Evolutionary conservation across 305 asterid species (phyloP).

Genomic region (Plantago rigida): DNA sequence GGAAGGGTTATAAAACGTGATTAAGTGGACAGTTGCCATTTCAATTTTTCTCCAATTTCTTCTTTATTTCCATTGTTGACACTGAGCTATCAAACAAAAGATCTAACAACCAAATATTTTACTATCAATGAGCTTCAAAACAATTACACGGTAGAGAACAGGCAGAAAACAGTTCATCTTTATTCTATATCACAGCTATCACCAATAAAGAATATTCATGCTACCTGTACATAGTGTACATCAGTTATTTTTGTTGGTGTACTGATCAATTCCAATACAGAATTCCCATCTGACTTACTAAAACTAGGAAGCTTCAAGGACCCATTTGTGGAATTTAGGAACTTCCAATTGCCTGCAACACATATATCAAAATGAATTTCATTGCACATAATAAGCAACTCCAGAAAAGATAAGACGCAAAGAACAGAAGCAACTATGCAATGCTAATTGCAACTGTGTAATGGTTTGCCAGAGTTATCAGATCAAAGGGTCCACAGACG

Average conservation of each 20-base stretch:
- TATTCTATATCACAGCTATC: constrained; percentile 16
- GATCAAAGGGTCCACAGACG: too few species aligned
- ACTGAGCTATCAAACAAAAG: too few species aligned
- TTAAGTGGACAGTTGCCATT: too few species aligned
- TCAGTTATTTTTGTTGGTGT: constrained; percentile 87
- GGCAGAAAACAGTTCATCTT: constrained; percentile 3
- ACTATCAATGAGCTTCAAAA: too few species aligned
- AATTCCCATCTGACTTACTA: constrained; percentile 66
- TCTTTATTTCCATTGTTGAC: too few species aligned
- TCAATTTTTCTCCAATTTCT: too few species aligned
- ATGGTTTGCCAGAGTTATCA: too few species aligned
- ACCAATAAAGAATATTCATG: constrained; percentile 19
- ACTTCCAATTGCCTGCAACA: constrained; percentile 80
- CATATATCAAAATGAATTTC: constrained; percentile 15
- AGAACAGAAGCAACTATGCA: constrained; percentile 1
- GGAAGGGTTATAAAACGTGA: too few species aligned
- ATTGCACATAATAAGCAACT: constrained; percentile 14
- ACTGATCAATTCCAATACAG: constrained; percentile 72
- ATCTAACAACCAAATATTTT: too few species aligned
- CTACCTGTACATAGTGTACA: constrained; percentile 97
- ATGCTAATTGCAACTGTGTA: background rate
- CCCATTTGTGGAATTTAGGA: constrained; percentile 56
- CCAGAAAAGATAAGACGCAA: constrained; percentile 3
- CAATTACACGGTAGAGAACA: too few species aligned
- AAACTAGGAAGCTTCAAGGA: constrained; percentile 80